Evolutionary conservation across 2,329 filamentous ascomycete genomes (phyloP).

Genomic region (Blastomyces silverae): DNA sequence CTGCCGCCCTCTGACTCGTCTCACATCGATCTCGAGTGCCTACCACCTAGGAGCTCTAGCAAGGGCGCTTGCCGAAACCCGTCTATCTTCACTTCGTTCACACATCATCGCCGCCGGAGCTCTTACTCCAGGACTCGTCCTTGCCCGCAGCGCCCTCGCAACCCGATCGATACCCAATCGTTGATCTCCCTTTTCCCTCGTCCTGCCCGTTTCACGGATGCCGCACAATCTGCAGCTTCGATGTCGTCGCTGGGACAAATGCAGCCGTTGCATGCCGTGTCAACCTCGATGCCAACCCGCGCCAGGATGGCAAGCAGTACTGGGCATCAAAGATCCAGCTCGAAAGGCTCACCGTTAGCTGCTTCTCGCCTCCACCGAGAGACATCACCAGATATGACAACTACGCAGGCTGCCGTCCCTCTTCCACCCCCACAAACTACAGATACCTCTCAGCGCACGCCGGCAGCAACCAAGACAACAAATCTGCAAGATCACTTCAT

Average conservation of each 20-base stretch:
- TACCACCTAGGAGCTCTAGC: constrained; percentile 20
- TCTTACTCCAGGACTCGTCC: background rate
- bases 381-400: background rate
- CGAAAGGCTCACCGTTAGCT: background rate
- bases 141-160: background rate
- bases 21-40: constrained; percentile 20
- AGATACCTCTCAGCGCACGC: background rate
- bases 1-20: constrained; percentile 11
- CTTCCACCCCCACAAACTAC: background rate
- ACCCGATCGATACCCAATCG: constrained; percentile 1
- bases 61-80: constrained; percentile 21
- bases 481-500: constrained; percentile 3
- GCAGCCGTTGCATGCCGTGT: constrained; percentile 2
- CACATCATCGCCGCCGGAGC: constrained; percentile 6
- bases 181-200: constrained; percentile 11
- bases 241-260: constrained; percentile 2
- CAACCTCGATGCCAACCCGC: background rate
- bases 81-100: constrained; percentile 13
- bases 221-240: background rate
- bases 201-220: constrained; percentile 1
- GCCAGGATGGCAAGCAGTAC: background rate
- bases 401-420: background rate
- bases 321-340: background rate
- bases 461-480: background rate
- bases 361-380: background rate